Percentiles rank a stretch among this genome's conserved stretches.
Conservation (phyloP, 805 yeast genomes). For the Candida coleopterorum region DNA sequence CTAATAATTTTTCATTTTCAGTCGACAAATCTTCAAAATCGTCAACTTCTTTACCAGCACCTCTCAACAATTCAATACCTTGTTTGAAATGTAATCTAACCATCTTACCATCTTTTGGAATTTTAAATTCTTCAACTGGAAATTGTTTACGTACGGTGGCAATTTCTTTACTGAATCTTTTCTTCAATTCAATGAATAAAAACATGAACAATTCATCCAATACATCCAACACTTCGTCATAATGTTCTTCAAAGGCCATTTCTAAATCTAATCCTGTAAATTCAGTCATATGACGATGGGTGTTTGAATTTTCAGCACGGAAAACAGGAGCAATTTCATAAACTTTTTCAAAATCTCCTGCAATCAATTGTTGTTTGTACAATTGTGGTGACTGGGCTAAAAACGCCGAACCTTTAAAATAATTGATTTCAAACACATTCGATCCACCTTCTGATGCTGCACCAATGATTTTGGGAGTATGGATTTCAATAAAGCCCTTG, state of each 20-base stretch:
- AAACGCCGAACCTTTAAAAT: slow-evolving; percentile 89
- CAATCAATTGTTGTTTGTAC: slow-evolving; percentile 96
- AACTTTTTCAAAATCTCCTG: slow-evolving; percentile 95
- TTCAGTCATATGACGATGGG: slow-evolving; percentile 99
- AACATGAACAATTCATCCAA: slow-evolving; percentile 75
- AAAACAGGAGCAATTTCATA: slow-evolving; percentile 97
- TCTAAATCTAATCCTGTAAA: slow-evolving; percentile 96
- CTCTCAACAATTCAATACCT: slow-evolving; percentile 83
- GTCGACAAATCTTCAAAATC: slow-evolving; percentile 89
- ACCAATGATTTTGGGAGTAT: slow-evolving; percentile 92
- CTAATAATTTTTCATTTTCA: slow-evolving; percentile 91
- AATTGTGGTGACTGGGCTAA: slow-evolving; percentile 98
- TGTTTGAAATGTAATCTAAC: slow-evolving; percentile 84
- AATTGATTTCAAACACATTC: slow-evolving; percentile 88
- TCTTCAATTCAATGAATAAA: slow-evolving; percentile 80
- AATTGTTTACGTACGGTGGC: slow-evolving; percentile 87
- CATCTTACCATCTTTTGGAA: slow-evolving; percentile 93
- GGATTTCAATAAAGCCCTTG: slow-evolving; percentile 81
- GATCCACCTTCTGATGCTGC: slow-evolving; percentile 98
- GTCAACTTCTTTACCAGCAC: slow-evolving; percentile 78
- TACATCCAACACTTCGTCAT: slow-evolving; percentile 76
- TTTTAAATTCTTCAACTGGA: slow-evolving; percentile 96
- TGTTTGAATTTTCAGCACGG: slow-evolving; percentile 98
- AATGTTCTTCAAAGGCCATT: slow-evolving; percentile 97
- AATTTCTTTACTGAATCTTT: slow-evolving; percentile 76